Evolutionary conservation across 148 eudicot species (phyloP).

Genomic region (Camellia japonica): DNA sequence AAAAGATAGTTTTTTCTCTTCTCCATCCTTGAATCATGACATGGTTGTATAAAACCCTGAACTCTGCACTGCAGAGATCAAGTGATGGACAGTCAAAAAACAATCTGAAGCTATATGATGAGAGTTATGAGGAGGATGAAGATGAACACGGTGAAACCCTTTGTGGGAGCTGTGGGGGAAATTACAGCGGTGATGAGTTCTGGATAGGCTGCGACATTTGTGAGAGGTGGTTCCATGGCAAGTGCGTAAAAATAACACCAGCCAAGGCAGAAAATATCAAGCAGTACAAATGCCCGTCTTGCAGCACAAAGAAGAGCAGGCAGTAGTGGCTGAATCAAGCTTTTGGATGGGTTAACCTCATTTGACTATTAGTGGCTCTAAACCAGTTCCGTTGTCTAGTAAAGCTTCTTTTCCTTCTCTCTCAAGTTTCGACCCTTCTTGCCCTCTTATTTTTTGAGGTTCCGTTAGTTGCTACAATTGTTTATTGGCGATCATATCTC

Average conservation of each 20-base stretch:
- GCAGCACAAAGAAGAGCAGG: constrained; percentile 34
- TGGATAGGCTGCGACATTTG: constrained; percentile 57
- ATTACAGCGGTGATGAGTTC: constrained; percentile 42
- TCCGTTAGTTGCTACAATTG: neutral
- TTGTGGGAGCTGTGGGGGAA: constrained; percentile 50
- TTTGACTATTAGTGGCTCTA: neutral
- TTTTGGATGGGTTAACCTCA: constrained; percentile 6
- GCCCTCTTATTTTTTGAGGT: too few species aligned
- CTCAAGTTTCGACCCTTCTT: neutral
- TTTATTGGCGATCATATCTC: neutral
- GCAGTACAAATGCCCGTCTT: constrained; percentile 51
- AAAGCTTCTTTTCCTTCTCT: neutral
- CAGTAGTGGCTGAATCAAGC: constrained; percentile 13
- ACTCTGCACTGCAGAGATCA: constrained; percentile 29
- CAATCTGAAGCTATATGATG: constrained; percentile 26
- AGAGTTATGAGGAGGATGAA: constrained; percentile 38
- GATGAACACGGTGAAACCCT: constrained; percentile 45
- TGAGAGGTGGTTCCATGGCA: constrained; percentile 49
- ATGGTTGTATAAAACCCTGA: neutral
- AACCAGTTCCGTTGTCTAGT: neutral
- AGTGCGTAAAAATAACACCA: constrained; percentile 44
- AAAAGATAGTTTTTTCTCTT: neutral
- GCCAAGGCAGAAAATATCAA: constrained; percentile 45
- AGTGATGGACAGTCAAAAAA: constrained; percentile 35
- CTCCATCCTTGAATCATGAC: neutral